Evolutionary conservation across 331 rosid genomes (phyloP), one percentile per base, ranked within the genome.

Genomic region (Quercus tomentella): DNA sequence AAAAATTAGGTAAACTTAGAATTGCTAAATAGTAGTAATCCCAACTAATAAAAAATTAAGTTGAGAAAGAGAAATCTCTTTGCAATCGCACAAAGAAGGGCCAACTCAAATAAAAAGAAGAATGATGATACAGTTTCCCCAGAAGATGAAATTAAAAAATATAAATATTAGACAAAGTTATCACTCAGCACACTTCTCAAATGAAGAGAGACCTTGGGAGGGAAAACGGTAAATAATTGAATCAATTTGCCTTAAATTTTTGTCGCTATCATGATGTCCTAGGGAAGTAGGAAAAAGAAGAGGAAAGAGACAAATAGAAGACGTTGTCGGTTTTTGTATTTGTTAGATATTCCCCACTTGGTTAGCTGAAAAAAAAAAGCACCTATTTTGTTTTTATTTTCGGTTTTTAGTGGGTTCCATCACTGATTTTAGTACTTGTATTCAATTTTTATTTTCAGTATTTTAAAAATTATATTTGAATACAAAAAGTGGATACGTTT

Each of bases 141-240:
- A 62, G 22, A 80, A 72, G 66, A 58, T 37, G 7, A 26, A 57
- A 30, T 12, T 54, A 57, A 79, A 71, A 25, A 21, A 30, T 1
- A 51, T 5, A 4, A 41, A 16, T 35, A 10, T 1, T 20, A 72
- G 62, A 20, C 41, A 60, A 78, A 43, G 33, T 43, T 71, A n/a
- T 60, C 70, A 35, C 43, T 37, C 43, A 7, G 8, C 45, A 41
- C 45, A 41, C 12, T 26, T 55, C 35, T 23, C 63, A 41, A 78
- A 49, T 49, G 54, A 75, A 43, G 76, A 43, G 76, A 57, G 70
- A 70, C 62, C 14, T 63, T 63, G 70, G 70, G 21, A 63, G 70
- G 68, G 67, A 16, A 70, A 71, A 30, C 65, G 0, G 31, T 5
- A 52, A 73, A 62, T 4, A 80, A 30, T 63, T 21, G 31, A 54